Percentiles rank a stretch among this genome's conserved stretches.
Evolutionary conservation across 768 basidiomycete species (phyloP).

Genomic region (Heimioporus sp.): DNA sequence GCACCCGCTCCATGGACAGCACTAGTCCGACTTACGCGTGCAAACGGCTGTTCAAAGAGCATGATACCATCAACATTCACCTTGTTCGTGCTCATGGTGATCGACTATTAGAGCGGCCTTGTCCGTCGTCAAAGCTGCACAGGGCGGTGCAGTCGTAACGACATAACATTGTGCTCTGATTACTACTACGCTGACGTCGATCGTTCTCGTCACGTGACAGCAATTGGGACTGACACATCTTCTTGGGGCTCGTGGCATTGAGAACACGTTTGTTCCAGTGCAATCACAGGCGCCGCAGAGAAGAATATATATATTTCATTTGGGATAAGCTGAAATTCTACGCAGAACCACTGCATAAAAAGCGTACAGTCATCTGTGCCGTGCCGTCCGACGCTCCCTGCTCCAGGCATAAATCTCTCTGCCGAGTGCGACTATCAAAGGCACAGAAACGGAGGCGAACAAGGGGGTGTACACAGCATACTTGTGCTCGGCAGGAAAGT

Average conservation of each 20-base stretch:
- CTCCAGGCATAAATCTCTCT: conserved; percentile 73
- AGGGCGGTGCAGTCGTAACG: background rate
- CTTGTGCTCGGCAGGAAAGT: conserved; percentile 97
- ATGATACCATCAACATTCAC: conserved; percentile 71
- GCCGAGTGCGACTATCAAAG: conserved; percentile 70
- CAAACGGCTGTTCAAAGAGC: conserved; percentile 85
- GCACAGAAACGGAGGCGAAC: conserved; percentile 88
- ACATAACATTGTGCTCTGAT: background rate
- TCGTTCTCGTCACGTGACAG: conserved; percentile 25
- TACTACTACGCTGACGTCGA: conserved; percentile 13
- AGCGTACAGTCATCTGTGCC: conserved; percentile 12
- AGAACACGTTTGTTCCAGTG: conserved; percentile 16
- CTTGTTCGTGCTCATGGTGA: conserved; percentile 40
- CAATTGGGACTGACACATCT: no score
- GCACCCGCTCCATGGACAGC: background rate
- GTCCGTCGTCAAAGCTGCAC: conserved; percentile 6
- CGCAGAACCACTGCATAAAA: background rate
- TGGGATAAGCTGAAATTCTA: conserved; percentile 6
- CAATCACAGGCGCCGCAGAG: conserved; percentile 8
- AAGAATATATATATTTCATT: conserved; percentile 9
- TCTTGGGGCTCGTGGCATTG: background rate
- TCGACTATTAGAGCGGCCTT: conserved; percentile 2
- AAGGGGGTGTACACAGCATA: conserved; percentile 95
- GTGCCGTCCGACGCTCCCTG: conserved; percentile 12
- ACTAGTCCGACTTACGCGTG: conserved; percentile 47